A percentile compares a stretch with the other conserved stretches of the same genome.
Conservation (phyloP, 2,329 filamentous ascomycete genomes). For the Magnaporthales sp. region DNA sequence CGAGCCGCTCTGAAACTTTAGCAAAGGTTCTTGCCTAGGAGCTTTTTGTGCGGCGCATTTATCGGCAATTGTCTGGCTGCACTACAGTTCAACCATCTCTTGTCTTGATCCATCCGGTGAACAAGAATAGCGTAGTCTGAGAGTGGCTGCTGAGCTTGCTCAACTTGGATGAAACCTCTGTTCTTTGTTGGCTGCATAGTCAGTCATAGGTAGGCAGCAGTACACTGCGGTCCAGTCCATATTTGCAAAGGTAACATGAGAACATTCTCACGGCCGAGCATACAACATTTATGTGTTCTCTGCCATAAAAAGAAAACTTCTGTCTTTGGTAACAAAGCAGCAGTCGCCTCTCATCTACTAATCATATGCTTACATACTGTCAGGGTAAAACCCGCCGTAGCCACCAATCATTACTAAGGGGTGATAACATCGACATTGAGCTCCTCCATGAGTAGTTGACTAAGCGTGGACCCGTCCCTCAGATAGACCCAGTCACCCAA, state of each 20-base stretch:
- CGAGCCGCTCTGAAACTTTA: background rate
- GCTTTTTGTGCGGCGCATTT: background rate
- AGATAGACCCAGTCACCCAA: slow-evolving; percentile 79
- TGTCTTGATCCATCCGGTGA: background rate
- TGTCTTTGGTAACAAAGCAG: background rate
- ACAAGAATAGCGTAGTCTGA: background rate
- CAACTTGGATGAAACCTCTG: background rate
- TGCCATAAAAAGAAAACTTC: background rate
- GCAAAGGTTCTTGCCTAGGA: no score
- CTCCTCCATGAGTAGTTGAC: slow-evolving; percentile 65
- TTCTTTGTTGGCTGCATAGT: background rate
- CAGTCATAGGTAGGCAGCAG: no score
- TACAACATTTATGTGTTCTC: background rate
- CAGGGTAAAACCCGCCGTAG: background rate
- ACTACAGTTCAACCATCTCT: background rate
- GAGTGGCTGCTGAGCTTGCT: background rate
- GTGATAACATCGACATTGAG: slow-evolving; percentile 48
- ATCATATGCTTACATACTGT: background rate
- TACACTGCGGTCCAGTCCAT: no score
- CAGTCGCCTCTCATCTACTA: background rate
- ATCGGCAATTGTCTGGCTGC: background rate
- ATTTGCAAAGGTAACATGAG: background rate
- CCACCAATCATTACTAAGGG: slow-evolving; percentile 22
- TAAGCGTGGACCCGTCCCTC: slow-evolving; percentile 70
- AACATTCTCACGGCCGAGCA: background rate